Evolutionary conservation across 2,329 filamentous ascomycete species (phyloP).

Genomic region (Aspergillus japonicus): DNA sequence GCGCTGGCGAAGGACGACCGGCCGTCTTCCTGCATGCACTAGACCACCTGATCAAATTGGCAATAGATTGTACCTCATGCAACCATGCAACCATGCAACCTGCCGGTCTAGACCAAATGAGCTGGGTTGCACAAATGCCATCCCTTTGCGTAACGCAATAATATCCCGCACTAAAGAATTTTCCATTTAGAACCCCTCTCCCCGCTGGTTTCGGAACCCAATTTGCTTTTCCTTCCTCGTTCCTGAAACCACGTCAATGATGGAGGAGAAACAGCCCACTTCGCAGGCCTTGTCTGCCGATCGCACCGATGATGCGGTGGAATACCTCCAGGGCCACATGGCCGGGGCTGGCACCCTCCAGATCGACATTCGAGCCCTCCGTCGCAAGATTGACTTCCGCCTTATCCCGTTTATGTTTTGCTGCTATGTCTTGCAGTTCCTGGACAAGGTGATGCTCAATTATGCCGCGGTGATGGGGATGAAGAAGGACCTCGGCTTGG

Average conservation of each 20-base stretch:
- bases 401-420: constrained; percentile 35
- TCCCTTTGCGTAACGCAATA: too few species aligned
- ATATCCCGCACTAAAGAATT: too few species aligned
- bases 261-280: constrained; percentile 15
- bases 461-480: constrained; percentile 66
- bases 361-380: constrained; percentile 23
- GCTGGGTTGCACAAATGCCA: too few species aligned
- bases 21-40: too few species aligned
- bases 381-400: constrained; percentile 32
- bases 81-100: too few species aligned
- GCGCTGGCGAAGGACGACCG: too few species aligned
- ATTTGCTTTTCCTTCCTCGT: neutral
- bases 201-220: neutral
- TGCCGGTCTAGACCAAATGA: too few species aligned
- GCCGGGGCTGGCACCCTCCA: constrained; percentile 1
- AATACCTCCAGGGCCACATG: constrained; percentile 22
- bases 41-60: too few species aligned
- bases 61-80: too few species aligned
- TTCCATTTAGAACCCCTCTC: neutral
- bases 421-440: constrained; percentile 34
- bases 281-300: constrained; percentile 1
- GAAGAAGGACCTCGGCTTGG: constrained; percentile 52
- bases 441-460: constrained; percentile 37
- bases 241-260: neutral
- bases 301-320: constrained; percentile 21